Conservation (phyloP, 192 early-diverging fungal species). For the Haplosporangium gracile region DNA sequence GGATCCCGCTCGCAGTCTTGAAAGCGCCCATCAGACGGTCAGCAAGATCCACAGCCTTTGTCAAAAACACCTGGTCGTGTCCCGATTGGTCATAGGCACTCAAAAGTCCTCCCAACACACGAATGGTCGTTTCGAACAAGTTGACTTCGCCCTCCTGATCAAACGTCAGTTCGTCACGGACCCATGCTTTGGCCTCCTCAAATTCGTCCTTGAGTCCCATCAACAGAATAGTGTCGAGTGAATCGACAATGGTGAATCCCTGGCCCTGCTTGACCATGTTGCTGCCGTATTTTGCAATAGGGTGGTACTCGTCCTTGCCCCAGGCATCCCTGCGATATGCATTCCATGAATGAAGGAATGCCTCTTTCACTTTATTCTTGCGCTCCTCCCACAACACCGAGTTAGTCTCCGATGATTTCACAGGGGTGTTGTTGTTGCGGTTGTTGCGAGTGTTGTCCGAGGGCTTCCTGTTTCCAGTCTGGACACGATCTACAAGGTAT, state of each 20-base stretch:
- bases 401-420: neutral
- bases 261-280: conserved; percentile 72
- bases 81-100: conserved; percentile 84
- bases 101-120: conserved; percentile 88
- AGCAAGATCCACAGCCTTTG: conserved; percentile 82
- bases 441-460: neutral
- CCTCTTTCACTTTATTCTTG: conserved; percentile 68
- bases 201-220: conserved; percentile 86
- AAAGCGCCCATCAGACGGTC: conserved; percentile 81
- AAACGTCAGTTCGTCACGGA: conserved; percentile 71
- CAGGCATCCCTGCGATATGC: conserved; percentile 85
- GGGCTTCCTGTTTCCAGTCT: neutral
- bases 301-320: conserved; percentile 89
- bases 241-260: conserved; percentile 85
- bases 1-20: conserved; percentile 74
- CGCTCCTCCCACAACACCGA: conserved; percentile 61
- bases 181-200: conserved; percentile 73
- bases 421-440: neutral
- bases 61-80: conserved; percentile 72
- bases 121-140: conserved; percentile 90
- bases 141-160: conserved; percentile 76
- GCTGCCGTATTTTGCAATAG: conserved; percentile 73
- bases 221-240: conserved; percentile 85
- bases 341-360: conserved; percentile 85
- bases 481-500: neutral